A percentile compares a stretch with the other conserved stretches of the same genome.
Evolutionary conservation across 768 basidiomycete genomes (phyloP).

Genomic region (Crepidotus variabilis): DNA sequence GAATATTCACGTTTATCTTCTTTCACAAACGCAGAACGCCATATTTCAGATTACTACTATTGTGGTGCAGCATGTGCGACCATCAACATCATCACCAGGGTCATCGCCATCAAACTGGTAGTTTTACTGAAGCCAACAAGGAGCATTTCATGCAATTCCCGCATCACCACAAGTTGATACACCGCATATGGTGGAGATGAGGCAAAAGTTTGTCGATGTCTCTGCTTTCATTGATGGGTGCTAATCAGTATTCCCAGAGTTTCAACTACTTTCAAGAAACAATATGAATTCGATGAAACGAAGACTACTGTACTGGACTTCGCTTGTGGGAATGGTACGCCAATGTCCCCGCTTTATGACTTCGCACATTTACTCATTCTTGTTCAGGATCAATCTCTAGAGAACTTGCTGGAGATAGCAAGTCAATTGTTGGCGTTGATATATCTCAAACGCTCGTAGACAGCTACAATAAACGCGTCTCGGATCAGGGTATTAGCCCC

Average conservation of each 20-base stretch:
- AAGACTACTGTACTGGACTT: constrained; percentile 66
- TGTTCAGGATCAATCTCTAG: constrained; percentile 58
- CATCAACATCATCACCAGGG: no score
- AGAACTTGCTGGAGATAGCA: constrained; percentile 54
- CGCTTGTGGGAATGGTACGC: constrained; percentile 62
- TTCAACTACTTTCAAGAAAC: not conserved
- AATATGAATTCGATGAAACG: constrained; percentile 44
- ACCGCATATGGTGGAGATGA: not conserved
- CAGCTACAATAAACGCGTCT: constrained; percentile 52
- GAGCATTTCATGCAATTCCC: constrained; percentile 42
- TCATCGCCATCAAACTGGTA: no score
- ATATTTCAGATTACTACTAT: no score
- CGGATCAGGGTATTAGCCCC: constrained; percentile 54
- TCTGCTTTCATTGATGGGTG: not conserved
- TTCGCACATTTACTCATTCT: not conserved
- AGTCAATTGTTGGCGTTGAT: constrained; percentile 68
- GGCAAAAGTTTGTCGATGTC: not conserved
- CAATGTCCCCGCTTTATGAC: not conserved
- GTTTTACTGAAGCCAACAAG: constrained; percentile 49
- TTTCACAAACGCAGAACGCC: no score
- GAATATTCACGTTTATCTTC: no score
- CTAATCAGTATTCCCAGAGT: no score
- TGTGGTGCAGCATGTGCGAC: no score
- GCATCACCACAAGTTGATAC: constrained; percentile 10
- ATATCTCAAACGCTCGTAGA: constrained; percentile 71